These are phyloP conservation scores for Leccinum variicolor DNA, from an alignment of 768 basidiomycete species.

Conservation along the genomic window DNA sequence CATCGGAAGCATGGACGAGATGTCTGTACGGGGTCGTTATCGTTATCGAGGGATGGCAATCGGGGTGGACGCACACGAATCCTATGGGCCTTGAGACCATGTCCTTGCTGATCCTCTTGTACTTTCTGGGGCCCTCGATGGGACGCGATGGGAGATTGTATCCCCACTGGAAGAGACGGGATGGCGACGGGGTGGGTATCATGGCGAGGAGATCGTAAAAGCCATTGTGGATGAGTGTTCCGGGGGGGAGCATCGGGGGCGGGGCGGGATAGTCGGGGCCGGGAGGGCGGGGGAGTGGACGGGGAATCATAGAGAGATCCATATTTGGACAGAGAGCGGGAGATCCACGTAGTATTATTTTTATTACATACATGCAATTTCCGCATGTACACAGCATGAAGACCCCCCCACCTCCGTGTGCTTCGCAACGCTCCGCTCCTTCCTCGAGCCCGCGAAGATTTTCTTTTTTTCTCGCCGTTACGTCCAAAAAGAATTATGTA, in stretches of 20 bases:
- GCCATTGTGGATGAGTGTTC: conserved; percentile 82
- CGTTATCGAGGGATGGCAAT: conserved; percentile 11
- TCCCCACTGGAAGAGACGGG: too few relatives aligned
- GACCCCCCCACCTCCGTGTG: conserved; percentile 11
- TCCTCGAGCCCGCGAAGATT: conserved; percentile 31
- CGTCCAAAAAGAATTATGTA: conserved; percentile 17
- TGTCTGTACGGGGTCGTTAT: conserved; percentile 50
- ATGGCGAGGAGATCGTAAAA: conserved; percentile 83
- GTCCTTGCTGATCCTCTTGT: conserved; percentile 75
- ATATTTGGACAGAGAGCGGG: background rate
- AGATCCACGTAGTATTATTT: conserved; percentile 6
- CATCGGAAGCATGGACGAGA: conserved; percentile 87
- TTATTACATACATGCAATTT: conserved; percentile 22
- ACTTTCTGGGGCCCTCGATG: conserved; percentile 48
- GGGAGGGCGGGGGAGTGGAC: background rate
- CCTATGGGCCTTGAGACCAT: conserved; percentile 83
- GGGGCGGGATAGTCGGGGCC: background rate
- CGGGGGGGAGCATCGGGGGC: conserved; percentile 54
- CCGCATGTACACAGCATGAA: conserved; percentile 25
- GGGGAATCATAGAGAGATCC: conserved; percentile 4
- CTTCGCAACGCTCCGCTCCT: conserved; percentile 15
- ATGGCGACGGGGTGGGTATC: too few relatives aligned
- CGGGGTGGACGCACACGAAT: conserved; percentile 65
- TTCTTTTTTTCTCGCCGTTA: conserved; percentile 13
- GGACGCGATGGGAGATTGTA: too few relatives aligned